phyloP scores from a whole-genome alignment of 257 asterid species.

The Hygrophila difformis region DNA sequence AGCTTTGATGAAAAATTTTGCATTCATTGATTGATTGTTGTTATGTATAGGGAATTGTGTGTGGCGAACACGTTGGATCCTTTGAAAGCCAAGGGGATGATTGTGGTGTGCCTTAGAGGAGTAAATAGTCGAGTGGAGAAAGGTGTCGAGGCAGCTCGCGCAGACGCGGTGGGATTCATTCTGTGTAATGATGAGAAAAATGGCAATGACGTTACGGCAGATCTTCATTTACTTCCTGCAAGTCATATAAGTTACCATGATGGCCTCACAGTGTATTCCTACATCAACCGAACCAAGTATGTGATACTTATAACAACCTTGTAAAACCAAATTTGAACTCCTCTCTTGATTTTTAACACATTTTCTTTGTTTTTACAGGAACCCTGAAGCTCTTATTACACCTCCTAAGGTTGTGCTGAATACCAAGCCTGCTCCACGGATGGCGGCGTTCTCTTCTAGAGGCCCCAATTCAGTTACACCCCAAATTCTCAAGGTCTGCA shows the following conservation, averaged over 20 bases:
- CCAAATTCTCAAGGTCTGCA: conserved; percentile 29
- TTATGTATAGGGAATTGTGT: conserved; percentile 38
- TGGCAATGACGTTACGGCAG: conserved; percentile 22
- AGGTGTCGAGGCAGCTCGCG: conserved; percentile 29
- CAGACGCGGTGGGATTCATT: conserved; percentile 66
- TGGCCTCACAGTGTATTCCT: conserved; percentile 26
- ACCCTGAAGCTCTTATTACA: conserved; percentile 16
- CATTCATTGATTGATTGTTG: too few species aligned
- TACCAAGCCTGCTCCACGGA: conserved; percentile 24
- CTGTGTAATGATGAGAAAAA: conserved; percentile 24
- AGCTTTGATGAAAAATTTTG: too few species aligned
- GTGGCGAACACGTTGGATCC: conserved; percentile 28
- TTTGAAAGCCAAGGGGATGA: conserved; percentile 40
- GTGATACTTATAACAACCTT: background rate
- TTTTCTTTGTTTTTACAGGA: conserved; percentile 1
- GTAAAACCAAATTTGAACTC: too few species aligned
- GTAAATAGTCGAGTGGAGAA: conserved; percentile 22
- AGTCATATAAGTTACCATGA: conserved; percentile 39
- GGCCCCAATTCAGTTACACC: conserved; percentile 25
- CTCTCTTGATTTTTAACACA: too few species aligned
- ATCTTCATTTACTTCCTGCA: conserved; percentile 47
- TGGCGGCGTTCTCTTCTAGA: conserved; percentile 28
- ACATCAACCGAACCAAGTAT: conserved; percentile 35
- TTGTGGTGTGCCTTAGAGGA: conserved; percentile 54
- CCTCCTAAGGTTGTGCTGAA: conserved; percentile 13